A percentile compares a stretch with the other conserved stretches of the same genome.
These are phyloP conservation scores for Passiflora organensis DNA, from an alignment of 345 rosid genomes.

Conservation along the genomic window DNA sequence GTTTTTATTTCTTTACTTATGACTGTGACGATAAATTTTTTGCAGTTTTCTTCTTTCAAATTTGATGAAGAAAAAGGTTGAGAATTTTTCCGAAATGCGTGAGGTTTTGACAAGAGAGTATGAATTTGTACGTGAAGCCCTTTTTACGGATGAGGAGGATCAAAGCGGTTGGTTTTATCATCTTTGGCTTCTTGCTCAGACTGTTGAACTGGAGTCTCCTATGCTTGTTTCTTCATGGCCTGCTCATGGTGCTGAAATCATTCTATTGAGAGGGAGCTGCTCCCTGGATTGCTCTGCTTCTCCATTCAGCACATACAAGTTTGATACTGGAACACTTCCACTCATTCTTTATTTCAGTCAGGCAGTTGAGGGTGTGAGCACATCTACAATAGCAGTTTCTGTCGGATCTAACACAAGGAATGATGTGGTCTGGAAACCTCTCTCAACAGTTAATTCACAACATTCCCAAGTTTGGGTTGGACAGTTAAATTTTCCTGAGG, in stretches of 20 bases:
- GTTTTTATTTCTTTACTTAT: neutral
- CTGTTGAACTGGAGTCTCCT: slow-evolving; percentile 60
- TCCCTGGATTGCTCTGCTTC: slow-evolving; percentile 21
- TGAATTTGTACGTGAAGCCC: slow-evolving; percentile 62
- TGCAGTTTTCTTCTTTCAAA: slow-evolving; percentile 74
- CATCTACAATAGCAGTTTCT: slow-evolving; percentile 46
- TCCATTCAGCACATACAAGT: slow-evolving; percentile 26
- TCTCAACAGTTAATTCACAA: slow-evolving; percentile 32
- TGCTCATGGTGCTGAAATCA: slow-evolving; percentile 50
- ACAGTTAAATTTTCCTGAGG: slow-evolving; percentile 30
- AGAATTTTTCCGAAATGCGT: slow-evolving; percentile 48
- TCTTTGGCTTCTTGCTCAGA: slow-evolving; percentile 92
- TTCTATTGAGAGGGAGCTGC: slow-evolving; percentile 33
- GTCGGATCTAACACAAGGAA: slow-evolving; percentile 29
- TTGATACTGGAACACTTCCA: slow-evolving; percentile 48
- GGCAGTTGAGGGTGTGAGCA: slow-evolving; percentile 65
- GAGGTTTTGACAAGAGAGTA: slow-evolving; percentile 60
- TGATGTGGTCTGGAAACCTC: slow-evolving; percentile 61
- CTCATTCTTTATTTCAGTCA: slow-evolving; percentile 72
- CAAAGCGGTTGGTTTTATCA: slow-evolving; percentile 99
- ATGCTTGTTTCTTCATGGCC: slow-evolving; percentile 78
- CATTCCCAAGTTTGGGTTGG: slow-evolving; percentile 64
- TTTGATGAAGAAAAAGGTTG: slow-evolving; percentile 45
- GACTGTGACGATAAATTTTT: slow-evolving; percentile 5
- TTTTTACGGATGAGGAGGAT: slow-evolving; percentile 84